A percentile compares a stretch with the other conserved stretches of the same genome.
Evolutionary conservation across 176 grass and related monocot genomes (phyloP).

Genomic region (Poa pratensis): DNA sequence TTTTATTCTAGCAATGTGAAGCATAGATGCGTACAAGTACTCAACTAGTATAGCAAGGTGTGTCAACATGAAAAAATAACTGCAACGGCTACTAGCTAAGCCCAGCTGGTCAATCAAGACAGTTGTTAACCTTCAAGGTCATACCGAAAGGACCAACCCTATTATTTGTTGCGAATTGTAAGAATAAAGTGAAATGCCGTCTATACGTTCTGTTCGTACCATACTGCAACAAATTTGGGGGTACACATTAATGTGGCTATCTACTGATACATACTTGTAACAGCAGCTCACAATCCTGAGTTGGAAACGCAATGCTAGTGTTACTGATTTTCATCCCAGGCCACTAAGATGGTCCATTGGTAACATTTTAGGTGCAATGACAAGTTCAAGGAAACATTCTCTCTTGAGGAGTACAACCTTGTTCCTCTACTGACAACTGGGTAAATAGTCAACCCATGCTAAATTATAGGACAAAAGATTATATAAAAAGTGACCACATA

Average conservation of each 20-base stretch:
- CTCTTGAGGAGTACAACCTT: not conserved
- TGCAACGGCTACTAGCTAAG: not conserved
- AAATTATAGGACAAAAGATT: constrained; percentile 1
- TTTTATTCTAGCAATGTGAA: constrained; percentile 18
- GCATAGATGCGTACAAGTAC: not conserved
- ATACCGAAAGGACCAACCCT: not conserved
- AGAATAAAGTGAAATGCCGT: constrained; percentile 15
- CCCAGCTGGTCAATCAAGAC: constrained; percentile 7
- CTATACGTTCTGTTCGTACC: not conserved
- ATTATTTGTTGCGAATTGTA: not conserved
- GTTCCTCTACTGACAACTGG: constrained; percentile 3
- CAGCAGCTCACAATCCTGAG: constrained; percentile 6
- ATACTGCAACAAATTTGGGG: constrained; percentile 13
- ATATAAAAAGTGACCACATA: not conserved
- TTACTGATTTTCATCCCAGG: not conserved
- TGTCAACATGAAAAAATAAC: constrained; percentile 14
- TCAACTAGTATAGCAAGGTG: not conserved
- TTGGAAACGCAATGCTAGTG: not conserved
- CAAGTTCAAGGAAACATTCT: constrained; percentile 15
- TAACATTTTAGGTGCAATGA: constrained; percentile 8
- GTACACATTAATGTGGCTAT: not conserved
- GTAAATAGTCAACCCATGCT: not conserved
- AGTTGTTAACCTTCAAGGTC: constrained; percentile 15
- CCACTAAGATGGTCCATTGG: not conserved
- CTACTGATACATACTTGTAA: constrained; percentile 5